Percentiles rank a stretch among this genome's conserved stretches.
These are phyloP conservation scores for Schwanniomyces etchellsii DNA, from an alignment of 1,139 yeast genomes.

Conservation along the genomic window DNA sequence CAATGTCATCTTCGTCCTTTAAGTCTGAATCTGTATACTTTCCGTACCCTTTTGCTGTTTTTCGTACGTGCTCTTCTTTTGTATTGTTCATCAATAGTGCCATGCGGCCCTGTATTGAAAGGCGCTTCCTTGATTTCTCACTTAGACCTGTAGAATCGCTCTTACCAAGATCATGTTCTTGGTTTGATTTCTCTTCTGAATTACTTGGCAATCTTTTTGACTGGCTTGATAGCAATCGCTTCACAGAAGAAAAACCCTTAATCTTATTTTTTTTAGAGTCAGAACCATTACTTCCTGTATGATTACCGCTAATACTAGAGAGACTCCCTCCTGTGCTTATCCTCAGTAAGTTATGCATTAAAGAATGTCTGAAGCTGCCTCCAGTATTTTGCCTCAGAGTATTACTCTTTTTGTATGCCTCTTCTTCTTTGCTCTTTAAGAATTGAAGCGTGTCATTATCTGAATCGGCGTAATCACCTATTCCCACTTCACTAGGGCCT, in stretches of 20 bases:
- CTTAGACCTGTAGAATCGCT: no score
- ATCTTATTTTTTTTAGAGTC: not conserved
- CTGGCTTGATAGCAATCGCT: slow-evolving; percentile 37
- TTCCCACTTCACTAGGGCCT: slow-evolving; percentile 15
- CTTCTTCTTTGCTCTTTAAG: slow-evolving; percentile 43
- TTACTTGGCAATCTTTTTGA: slow-evolving; percentile 11
- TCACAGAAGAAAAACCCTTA: slow-evolving; percentile 7
- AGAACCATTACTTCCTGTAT: slow-evolving; percentile 17
- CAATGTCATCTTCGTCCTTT: slow-evolving; percentile 31
- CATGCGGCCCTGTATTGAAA: slow-evolving; percentile 64
- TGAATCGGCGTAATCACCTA: slow-evolving; percentile 14
- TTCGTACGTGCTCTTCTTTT: slow-evolving; percentile 37
- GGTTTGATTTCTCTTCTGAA: slow-evolving; percentile 9
- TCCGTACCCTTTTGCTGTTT: slow-evolving; percentile 75
- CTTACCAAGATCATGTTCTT: slow-evolving; percentile 59
- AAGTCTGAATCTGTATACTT: slow-evolving; percentile 49
- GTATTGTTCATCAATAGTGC: slow-evolving; percentile 49
- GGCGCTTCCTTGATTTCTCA: slow-evolving; percentile 12
- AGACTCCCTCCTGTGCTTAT: slow-evolving; percentile 36
- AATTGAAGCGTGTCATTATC: slow-evolving; percentile 43
- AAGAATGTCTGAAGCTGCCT: slow-evolving; percentile 36
- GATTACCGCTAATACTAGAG: slow-evolving; percentile 14
- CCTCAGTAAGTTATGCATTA: slow-evolving; percentile 31
- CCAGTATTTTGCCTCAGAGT: slow-evolving; percentile 31
- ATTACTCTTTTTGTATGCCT: slow-evolving; percentile 6